phyloP scores from a whole-genome alignment of 1,284 basidiomycete species.

The Sphaerobolus stellatus region DNA sequence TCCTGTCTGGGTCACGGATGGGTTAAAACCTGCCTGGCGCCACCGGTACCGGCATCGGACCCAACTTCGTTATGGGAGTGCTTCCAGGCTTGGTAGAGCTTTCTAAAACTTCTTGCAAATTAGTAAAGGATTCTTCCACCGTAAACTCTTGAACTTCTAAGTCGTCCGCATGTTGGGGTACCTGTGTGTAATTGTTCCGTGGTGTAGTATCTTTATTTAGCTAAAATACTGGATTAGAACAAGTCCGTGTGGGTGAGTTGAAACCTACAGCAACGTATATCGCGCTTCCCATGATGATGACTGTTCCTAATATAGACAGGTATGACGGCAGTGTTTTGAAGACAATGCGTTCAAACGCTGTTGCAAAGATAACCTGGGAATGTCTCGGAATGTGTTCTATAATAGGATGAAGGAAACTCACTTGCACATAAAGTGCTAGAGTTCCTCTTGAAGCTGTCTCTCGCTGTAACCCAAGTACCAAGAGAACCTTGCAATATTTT shows the following conservation, averaged over 20 bases:
- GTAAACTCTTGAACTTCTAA: background rate
- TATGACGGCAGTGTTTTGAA: slow-evolving; percentile 53
- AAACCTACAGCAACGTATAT: slow-evolving; percentile 54
- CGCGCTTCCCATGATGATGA: slow-evolving; percentile 59
- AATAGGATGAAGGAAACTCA: slow-evolving; percentile 21
- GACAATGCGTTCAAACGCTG: slow-evolving; percentile 57
- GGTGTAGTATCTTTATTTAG: background rate
- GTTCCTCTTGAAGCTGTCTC: slow-evolving; percentile 63
- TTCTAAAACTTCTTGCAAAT: too few species aligned
- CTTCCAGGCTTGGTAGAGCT: too few species aligned
- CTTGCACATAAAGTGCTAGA: slow-evolving; percentile 63
- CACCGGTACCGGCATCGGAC: too few species aligned
- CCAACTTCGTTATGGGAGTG: too few species aligned
- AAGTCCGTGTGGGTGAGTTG: background rate
- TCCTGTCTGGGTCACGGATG: too few species aligned
- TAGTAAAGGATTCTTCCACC: too few species aligned
- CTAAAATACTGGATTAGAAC: background rate
- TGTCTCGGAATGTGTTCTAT: background rate
- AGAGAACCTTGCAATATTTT: slow-evolving; percentile 31
- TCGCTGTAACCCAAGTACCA: slow-evolving; percentile 64
- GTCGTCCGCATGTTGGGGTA: slow-evolving; percentile 4
- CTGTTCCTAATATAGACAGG: slow-evolving; percentile 55
- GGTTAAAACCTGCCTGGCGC: too few species aligned
- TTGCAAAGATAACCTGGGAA: slow-evolving; percentile 48
- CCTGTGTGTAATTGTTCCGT: slow-evolving; percentile 1